These are phyloP conservation scores for Pseudogymnoascus sp. DNA, from an alignment of 2,329 filamentous ascomycete genomes.

Conservation along the genomic window DNA sequence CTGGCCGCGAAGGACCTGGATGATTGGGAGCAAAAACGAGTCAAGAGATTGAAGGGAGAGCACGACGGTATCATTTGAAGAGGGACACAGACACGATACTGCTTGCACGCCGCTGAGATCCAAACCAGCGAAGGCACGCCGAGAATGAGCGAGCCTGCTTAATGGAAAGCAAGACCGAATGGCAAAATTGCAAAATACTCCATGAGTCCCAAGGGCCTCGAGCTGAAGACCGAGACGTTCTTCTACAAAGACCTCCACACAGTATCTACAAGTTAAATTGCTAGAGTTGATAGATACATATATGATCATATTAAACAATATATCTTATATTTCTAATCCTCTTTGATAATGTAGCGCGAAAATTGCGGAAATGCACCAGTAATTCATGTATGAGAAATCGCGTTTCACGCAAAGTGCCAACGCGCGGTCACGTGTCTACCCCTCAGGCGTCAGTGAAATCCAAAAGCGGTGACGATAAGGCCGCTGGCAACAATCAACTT, in stretches of 20 bases:
- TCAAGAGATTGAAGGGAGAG: conserved; percentile 83
- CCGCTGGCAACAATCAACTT: not conserved
- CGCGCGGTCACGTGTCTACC: not conserved
- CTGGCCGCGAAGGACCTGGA: conserved; percentile 85
- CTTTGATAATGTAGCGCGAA: not conserved
- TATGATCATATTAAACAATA: not conserved
- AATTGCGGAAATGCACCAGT: not conserved
- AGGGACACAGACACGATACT: not conserved
- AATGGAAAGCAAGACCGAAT: not conserved
- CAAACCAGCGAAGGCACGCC: not conserved
- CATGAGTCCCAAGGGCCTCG: conserved; percentile 39
- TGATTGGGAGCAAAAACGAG: conserved; percentile 93
- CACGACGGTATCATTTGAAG: conserved; percentile 59
- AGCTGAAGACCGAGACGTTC: conserved; percentile 44
- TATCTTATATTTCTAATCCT: not conserved
- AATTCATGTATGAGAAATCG: not conserved
- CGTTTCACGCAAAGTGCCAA: not conserved
- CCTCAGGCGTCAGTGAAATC: not conserved
- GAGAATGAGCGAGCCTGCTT: not conserved
- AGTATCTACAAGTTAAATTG: not conserved
- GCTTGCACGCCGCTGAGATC: not conserved
- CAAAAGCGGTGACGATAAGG: conserved; percentile 2
- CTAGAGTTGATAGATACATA: not conserved
- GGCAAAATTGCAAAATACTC: conserved; percentile 49
- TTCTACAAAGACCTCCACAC: conserved; percentile 50